A percentile compares a stretch with the other conserved stretches of the same genome.
Conservation (phyloP, 306 rosid genomes). For the Trifolium pratense region DNA sequence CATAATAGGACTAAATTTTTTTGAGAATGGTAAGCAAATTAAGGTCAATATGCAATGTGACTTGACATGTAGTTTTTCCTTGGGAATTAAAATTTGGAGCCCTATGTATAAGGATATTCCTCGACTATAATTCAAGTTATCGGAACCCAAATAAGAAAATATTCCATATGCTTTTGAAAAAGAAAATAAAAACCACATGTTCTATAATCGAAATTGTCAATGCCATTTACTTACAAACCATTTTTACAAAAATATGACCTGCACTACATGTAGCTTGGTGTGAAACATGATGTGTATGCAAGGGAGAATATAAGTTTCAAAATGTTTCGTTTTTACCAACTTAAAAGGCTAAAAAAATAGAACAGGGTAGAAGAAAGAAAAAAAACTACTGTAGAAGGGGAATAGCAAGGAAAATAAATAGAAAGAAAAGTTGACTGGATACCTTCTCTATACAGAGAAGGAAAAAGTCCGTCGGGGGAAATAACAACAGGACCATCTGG, state of each 20-base stretch:
- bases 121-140: not conserved
- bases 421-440: conserved; percentile 37
- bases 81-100: not conserved
- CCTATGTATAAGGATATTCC: not conserved
- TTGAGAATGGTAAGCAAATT: not conserved
- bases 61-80: not conserved
- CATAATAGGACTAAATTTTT: not conserved
- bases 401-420: not conserved
- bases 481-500: conserved; percentile 98
- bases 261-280: no score
- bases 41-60: not conserved
- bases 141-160: not conserved
- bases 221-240: not conserved
- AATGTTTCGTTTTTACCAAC: no score
- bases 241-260: not conserved
- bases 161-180: not conserved
- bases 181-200: not conserved
- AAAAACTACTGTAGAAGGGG: conserved; percentile 3
- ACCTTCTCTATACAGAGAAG: conserved; percentile 96
- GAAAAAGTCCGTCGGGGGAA: conserved; percentile 96
- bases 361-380: not conserved
- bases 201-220: no score
- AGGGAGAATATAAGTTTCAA: not conserved
- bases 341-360: not conserved
- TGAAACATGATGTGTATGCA: no score